phyloP scores from a whole-genome alignment of 129 eudicot species.

The Smallanthus sonchifolius region DNA sequence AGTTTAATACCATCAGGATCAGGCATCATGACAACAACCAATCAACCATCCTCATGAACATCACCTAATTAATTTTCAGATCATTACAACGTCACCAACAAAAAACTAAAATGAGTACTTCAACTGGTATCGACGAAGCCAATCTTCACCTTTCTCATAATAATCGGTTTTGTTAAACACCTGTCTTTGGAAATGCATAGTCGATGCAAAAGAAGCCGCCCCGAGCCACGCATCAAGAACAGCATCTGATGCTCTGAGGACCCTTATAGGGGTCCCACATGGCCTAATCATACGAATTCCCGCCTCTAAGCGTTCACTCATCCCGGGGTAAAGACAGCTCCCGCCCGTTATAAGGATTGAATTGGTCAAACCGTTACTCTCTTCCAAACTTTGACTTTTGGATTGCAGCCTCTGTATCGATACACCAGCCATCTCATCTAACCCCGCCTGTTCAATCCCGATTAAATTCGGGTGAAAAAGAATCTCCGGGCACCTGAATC shows the following conservation, averaged over 20 bases:
- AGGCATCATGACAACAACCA: not conserved
- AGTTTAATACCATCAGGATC: not conserved
- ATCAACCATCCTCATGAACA: not conserved
- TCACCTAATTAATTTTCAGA: not conserved
- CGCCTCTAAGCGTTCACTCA: slow-evolving; percentile 80
- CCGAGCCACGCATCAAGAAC: slow-evolving; percentile 97
- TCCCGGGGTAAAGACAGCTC: slow-evolving; percentile 74
- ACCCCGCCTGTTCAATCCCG: slow-evolving; percentile 93
- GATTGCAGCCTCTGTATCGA: slow-evolving; percentile 54
- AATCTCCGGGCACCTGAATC: slow-evolving; percentile 94
- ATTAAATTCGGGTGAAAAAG: slow-evolving; percentile 74
- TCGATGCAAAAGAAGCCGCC: slow-evolving; percentile 71
- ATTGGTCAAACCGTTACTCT: slow-evolving; percentile 47
- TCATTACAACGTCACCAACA: not conserved
- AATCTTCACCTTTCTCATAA: slow-evolving; percentile 87
- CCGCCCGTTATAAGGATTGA: slow-evolving; percentile 87
- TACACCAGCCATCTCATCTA: slow-evolving; percentile 86
- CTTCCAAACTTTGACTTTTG: slow-evolving; percentile 39
- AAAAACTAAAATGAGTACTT: slow-evolving; percentile 50
- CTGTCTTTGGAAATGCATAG: slow-evolving; percentile 55
- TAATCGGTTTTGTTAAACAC: slow-evolving; percentile 67
- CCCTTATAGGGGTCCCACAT: slow-evolving; percentile 67
- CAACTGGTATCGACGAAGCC: slow-evolving; percentile 70
- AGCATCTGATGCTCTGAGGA: slow-evolving; percentile 57
- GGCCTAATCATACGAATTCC: slow-evolving; percentile 91